Base-by-base conservation (phyloP, 306 rosid genomes). In the Vigna trinervia region DNA sequence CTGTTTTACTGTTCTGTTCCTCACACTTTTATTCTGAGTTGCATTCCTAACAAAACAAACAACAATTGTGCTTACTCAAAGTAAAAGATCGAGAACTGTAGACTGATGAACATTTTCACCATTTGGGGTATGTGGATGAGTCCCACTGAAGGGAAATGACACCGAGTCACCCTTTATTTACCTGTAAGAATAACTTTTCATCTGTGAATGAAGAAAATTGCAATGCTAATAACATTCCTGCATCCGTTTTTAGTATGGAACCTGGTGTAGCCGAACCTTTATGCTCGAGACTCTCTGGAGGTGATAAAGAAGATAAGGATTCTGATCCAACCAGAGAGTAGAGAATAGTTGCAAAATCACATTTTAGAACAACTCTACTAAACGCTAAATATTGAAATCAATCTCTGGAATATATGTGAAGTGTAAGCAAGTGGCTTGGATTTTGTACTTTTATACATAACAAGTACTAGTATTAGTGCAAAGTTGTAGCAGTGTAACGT, bases 51-150 rank as follows among this genome's bases (percentile, higher is more conserved):
- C 46, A 26, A 71, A 28, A 30, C 34, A 30, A 65, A 53, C 46
- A 77, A 75, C 80, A 76, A 73, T 84, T 73, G 71, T 58, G 69
- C 30, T 61, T 15, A 14, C 15, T 47, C 34, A 66, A 36, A 36
- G 63, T 23, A 50, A 71, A 68, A 22, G 58, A 51, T 20, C 38
- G 72, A 23, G 64, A 78, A 60, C 48, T 22, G 71, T 20, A 15
- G 34, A 52, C 13, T 11, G 23, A 45, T 22, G 43, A 53, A 76
- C 62, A 32, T 47, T 60, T 73, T n/a, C 20, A 74, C 4, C 17
- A 9, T 8, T 8, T 32, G 2, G 69, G 8, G 68, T 61, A 61
- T 6, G 65, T 39, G 41, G 65, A 59, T 59, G n/a, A 59, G 41
- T 12, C 65, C 65, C 41, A 28, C 13, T 5, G 15, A 57, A 57